Base-by-base conservation (phyloP, 768 basidiomycete species). In the Pluteus cervinus region DNA sequence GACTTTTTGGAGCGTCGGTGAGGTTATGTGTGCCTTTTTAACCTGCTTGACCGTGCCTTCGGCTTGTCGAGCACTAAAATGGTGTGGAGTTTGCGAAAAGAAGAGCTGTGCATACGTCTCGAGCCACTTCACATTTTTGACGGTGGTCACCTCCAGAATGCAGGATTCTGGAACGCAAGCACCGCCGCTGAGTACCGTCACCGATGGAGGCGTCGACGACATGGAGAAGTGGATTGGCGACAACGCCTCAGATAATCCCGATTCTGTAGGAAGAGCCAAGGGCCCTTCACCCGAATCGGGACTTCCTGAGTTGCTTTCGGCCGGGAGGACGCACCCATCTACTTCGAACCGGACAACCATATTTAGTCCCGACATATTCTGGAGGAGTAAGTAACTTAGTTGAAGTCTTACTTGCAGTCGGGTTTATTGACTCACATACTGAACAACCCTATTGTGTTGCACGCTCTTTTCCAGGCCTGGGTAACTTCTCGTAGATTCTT, bases 81-180 rank as follows among this genome's bases (percentile, higher is more conserved):
- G 66, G 46, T 75, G 69, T 2, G 68, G 58, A 0, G 80, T 86
- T 50, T 80, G 78, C 5, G 85, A 83, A 38, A 87, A 68, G 51
- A 71, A 79, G 9, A 86, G 57, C 51, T 86, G 84, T 0, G 77
- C 73, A 52, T 77, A 85, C 1, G 63, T 58, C 8, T 82, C 79
- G 20, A 49, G 59, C 81, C 81, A 85, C 47, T 80, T 60, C 12
- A 39, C 52, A 18, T 54, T 49, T 5, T 66, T 61, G 24, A 66
- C 62, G 3, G 75, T 75, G 11, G 63, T 64, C 14, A 75, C 50
- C 47, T 76, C 73, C 23, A 75, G 49, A 35, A 71, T 57, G 5
- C 65, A 49, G 1, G 66, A 58, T 26, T 70, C 58, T 1, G 69
- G 60, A n/a, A 71, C 62, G 22, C 61, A 24, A 17, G 46, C 42